A percentile compares a stretch with the other conserved stretches of the same genome.
Evolutionary conservation across 352 stramenopile species (phyloP).

Genomic region (Phytophthora agathidicida): DNA sequence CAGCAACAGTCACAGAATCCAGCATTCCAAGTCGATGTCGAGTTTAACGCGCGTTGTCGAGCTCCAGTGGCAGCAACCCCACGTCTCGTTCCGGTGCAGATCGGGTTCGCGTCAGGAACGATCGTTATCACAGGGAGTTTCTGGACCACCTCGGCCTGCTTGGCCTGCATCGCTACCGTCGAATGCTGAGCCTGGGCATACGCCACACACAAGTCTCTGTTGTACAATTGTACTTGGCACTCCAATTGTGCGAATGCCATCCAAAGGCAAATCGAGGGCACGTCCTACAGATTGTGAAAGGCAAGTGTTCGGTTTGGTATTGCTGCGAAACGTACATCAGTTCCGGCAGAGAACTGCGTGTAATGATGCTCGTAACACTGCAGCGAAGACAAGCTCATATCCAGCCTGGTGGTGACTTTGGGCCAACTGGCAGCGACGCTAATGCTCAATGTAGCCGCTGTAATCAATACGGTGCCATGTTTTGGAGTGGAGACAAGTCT

Average conservation of each 20-base stretch:
- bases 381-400: background rate
- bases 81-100: background rate
- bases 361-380: conserved; percentile 8
- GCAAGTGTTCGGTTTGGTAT: conserved; percentile 14
- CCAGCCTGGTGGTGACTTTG: background rate
- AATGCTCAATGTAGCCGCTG: background rate
- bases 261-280: conserved; percentile 33
- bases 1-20: conserved; percentile 39
- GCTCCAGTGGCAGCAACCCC: conserved; percentile 1
- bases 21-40: conserved; percentile 25
- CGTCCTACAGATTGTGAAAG: conserved; percentile 14
- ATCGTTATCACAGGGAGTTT: conserved; percentile 28
- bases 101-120: conserved; percentile 21
- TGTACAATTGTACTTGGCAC: conserved; percentile 16
- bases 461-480: conserved; percentile 5
- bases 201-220: conserved; percentile 5
- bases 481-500: conserved; percentile 14
- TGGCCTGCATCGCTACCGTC: conserved; percentile 3
- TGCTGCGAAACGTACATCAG: background rate
- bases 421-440: conserved; percentile 12
- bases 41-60: conserved; percentile 12
- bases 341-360: conserved; percentile 2
- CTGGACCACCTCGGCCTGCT: conserved; percentile 3
- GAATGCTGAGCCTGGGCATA: conserved; percentile 1
- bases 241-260: conserved; percentile 26